These are phyloP conservation scores for Yarrowia divulgata DNA, from an alignment of 805 yeast species.

Conservation along the genomic window DNA sequence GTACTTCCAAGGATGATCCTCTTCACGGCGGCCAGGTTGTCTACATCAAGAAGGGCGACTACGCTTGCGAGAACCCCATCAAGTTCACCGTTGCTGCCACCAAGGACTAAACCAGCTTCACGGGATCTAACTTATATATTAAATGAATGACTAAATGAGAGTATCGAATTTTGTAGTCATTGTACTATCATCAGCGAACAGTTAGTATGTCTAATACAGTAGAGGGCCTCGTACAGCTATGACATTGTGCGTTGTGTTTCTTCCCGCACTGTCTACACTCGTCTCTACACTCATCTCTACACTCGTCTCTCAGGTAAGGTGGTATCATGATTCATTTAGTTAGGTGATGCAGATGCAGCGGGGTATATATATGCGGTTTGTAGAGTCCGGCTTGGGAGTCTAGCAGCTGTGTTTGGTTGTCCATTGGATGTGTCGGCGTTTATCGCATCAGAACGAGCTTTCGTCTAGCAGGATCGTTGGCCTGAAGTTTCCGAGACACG, in stretches of 20 bases:
- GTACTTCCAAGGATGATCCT: neutral
- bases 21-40: constrained; percentile 4
- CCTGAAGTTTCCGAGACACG: constrained; percentile 8
- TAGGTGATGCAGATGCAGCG: constrained; percentile 18
- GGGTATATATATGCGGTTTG: constrained; percentile 7
- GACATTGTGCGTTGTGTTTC: too few species aligned
- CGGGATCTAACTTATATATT: neutral
- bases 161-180: too few species aligned
- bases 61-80: neutral
- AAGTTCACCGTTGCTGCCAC: constrained; percentile 1
- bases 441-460: constrained; percentile 33
- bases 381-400: neutral
- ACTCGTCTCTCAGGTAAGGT: too few species aligned
- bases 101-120: neutral
- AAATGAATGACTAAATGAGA: neutral
- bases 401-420: too few species aligned
- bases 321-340: constrained; percentile 18
- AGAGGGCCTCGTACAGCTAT: too few species aligned
- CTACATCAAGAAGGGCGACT: constrained; percentile 9
- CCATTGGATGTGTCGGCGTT: neutral
- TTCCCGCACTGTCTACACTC: too few species aligned
- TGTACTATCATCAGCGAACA: too few species aligned
- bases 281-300: neutral
- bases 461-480: constrained; percentile 24
- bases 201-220: too few species aligned